Percentiles rank a stretch among this genome's conserved stretches.
These are phyloP conservation scores for Colletotrichum orchidophilum DNA, from an alignment of 2,329 filamentous ascomycete genomes.

Conservation along the genomic window DNA sequence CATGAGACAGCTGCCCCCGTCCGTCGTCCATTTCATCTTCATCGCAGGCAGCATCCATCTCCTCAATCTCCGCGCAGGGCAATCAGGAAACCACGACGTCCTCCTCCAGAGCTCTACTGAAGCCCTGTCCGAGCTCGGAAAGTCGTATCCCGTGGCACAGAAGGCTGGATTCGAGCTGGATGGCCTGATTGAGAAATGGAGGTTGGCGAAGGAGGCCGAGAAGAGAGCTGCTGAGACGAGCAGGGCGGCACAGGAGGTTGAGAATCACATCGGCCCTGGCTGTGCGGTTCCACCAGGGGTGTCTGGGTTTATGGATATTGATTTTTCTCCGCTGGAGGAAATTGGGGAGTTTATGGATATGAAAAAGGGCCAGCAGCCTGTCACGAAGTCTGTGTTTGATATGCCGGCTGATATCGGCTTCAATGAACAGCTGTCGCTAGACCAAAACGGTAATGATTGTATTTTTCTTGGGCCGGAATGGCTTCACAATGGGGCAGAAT, in stretches of 20 bases:
- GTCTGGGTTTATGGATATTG: neutral
- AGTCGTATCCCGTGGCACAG: slow-evolving; percentile 4
- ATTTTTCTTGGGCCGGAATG: neutral
- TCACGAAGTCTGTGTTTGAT: neutral
- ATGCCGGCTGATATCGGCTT: neutral
- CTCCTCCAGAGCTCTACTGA: slow-evolving; percentile 12
- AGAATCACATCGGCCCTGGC: neutral
- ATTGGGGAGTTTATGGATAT: neutral
- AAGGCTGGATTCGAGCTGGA: neutral
- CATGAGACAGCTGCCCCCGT: slow-evolving; percentile 13
- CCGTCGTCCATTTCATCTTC: slow-evolving; percentile 16
- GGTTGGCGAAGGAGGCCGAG: neutral
- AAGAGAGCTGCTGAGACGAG: neutral
- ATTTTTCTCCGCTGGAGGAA: neutral
- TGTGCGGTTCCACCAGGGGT: neutral
- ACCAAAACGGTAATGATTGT: neutral
- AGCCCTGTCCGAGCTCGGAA: neutral
- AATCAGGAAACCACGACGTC: neutral
- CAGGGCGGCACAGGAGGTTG: neutral
- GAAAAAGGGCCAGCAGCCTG: neutral
- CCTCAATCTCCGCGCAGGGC: neutral
- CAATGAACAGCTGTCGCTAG: neutral
- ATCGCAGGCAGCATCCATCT: slow-evolving; percentile 22
- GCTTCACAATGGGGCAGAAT: neutral
- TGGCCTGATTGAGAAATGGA: neutral